Percentiles rank a stretch among this genome's conserved stretches.
phyloP scores from a whole-genome alignment of 2,329 filamentous ascomycete genomes.

The Fulvia fulva region DNA sequence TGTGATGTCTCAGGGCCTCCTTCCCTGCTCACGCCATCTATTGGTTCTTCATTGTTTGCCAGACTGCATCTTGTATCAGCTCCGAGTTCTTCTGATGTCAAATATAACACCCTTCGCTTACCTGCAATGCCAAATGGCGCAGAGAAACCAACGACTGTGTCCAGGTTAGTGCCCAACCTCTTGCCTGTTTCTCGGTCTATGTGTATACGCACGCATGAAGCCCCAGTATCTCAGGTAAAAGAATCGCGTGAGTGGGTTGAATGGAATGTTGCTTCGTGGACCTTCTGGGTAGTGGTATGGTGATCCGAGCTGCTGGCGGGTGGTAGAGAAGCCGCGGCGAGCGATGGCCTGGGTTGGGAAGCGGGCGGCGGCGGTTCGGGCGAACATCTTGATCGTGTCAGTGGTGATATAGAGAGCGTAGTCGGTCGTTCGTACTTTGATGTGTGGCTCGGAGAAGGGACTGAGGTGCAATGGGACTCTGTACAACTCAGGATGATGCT shows the following conservation, averaged over 20 bases:
- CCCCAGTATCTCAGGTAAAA: conserved; percentile 81
- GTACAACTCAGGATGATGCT: not conserved
- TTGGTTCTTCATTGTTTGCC: conserved; percentile 64
- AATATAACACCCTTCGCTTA: conserved; percentile 39
- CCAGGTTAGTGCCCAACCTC: conserved; percentile 36
- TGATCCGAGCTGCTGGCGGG: conserved; percentile 76
- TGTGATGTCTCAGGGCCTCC: not conserved
- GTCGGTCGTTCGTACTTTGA: not conserved
- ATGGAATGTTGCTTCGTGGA: conserved; percentile 89
- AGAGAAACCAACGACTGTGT: conserved; percentile 54
- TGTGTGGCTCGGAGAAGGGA: not conserved
- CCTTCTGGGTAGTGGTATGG: conserved; percentile 99
- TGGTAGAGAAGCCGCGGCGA: conserved; percentile 92
- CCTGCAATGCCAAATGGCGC: conserved; percentile 61
- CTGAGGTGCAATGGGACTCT: not conserved
- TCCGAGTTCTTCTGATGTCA: not conserved
- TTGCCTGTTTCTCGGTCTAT: conserved; percentile 4
- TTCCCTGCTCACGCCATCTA: conserved; percentile 21
- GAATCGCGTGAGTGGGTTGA: conserved; percentile 87
- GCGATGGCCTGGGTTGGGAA: conserved; percentile 58
- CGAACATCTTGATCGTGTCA: conserved; percentile 28
- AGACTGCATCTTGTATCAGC: conserved; percentile 47
- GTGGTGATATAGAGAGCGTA: not conserved
- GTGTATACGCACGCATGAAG: conserved; percentile 61
- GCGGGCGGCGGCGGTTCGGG: conserved; percentile 52